These are phyloP conservation scores for Urochloa ruziziensis DNA, from an alignment of 176 grass and related monocot genomes.

Conservation along the genomic window DNA sequence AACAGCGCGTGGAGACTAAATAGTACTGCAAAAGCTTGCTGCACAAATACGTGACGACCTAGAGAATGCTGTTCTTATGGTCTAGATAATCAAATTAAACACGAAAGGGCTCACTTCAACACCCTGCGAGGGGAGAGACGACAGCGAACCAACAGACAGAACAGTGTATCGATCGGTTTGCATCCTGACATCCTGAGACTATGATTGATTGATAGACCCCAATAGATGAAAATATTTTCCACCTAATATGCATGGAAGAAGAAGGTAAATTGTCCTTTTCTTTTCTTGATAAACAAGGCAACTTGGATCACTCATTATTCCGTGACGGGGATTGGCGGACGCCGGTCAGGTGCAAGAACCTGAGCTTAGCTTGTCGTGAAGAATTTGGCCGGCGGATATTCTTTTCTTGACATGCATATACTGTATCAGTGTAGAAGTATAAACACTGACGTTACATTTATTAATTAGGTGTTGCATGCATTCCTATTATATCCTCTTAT, in stretches of 20 bases:
- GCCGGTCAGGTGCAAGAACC: neutral
- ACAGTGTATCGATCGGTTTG: no score
- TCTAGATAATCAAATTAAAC: no score
- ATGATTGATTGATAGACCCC: neutral
- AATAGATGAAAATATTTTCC: neutral
- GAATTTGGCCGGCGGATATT: neutral
- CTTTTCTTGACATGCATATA: neutral
- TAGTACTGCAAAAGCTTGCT: no score
- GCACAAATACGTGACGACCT: no score
- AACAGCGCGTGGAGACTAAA: no score
- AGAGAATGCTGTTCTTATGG: no score
- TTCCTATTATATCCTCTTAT: neutral
- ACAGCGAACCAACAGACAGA: no score
- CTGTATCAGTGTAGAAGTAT: no score
- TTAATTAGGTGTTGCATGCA: neutral
- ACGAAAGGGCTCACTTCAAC: no score
- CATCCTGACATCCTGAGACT: no score
- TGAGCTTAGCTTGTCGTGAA: neutral
- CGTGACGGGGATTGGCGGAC: neutral
- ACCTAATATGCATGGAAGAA: neutral
- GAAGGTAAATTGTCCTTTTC: neutral
- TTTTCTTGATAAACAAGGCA: conserved; percentile 31
- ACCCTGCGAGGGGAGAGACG: no score
- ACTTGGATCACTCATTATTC: neutral
- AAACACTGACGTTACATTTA: neutral